phyloP scores from a whole-genome alignment of 2,329 filamentous ascomycete genomes.

The Tympanopsis confertula region DNA sequence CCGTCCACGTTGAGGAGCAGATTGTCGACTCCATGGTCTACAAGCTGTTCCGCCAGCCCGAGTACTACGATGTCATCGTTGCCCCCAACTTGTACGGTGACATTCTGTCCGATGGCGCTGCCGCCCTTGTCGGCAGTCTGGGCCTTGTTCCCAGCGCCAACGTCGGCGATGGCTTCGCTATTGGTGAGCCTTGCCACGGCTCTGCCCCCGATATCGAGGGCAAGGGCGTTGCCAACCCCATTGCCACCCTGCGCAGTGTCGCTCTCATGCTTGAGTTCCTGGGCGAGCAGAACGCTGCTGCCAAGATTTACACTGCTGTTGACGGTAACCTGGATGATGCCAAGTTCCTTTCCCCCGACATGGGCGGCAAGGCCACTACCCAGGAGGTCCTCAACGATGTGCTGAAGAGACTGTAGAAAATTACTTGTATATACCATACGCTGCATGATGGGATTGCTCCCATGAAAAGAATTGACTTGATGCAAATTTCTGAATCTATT shows the following conservation, averaged over 20 bases:
- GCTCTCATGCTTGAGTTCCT: slow-evolving; percentile 96
- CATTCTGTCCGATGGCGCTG: slow-evolving; percentile 88
- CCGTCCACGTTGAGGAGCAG: slow-evolving; percentile 76
- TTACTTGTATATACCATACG: background rate
- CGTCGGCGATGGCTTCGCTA: slow-evolving; percentile 85
- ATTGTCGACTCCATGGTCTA: slow-evolving; percentile 99
- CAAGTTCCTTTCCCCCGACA: slow-evolving; percentile 71
- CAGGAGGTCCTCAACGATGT: slow-evolving; percentile 81
- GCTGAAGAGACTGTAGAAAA: slow-evolving; percentile 60
- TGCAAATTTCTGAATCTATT: too few relatives aligned
- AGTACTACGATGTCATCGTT: slow-evolving; percentile 93
- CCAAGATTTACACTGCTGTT: slow-evolving; percentile 80
- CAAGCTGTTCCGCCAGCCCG: slow-evolving; percentile 94
- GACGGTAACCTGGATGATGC: slow-evolving; percentile 82
- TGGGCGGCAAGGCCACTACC: slow-evolving; percentile 79
- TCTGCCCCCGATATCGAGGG: slow-evolving; percentile 93
- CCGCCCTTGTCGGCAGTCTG: slow-evolving; percentile 80
- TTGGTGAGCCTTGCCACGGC: slow-evolving; percentile 96
- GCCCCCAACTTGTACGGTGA: slow-evolving; percentile 96
- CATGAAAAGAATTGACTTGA: too few relatives aligned
- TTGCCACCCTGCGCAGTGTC: slow-evolving; percentile 82
- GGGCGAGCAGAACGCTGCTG: slow-evolving; percentile 74
- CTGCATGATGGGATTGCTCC: too few relatives aligned
- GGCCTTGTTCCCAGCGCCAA: slow-evolving; percentile 92
- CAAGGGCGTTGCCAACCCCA: slow-evolving; percentile 84